Conservation (phyloP, 2,329 filamentous ascomycete genomes). For the Calonectria honghensis region DNA sequence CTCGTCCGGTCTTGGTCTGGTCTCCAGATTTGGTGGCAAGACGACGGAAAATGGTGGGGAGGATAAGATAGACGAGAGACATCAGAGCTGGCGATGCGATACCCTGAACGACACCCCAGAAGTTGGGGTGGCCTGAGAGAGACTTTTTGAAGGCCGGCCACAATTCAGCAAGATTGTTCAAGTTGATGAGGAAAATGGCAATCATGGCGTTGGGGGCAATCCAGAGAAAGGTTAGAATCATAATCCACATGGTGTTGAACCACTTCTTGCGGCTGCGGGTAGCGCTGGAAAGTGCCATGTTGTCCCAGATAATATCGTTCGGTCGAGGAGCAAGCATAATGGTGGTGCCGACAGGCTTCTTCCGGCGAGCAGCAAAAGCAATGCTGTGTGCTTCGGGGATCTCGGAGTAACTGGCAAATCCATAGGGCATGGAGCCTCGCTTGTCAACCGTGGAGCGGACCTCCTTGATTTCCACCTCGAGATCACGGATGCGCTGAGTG, state of each 20-base stretch:
- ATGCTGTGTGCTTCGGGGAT: constrained; percentile 92
- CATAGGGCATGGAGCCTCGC: constrained; percentile 91
- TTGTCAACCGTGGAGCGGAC: constrained; percentile 89
- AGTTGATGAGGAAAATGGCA: constrained; percentile 92
- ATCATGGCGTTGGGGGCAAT: constrained; percentile 95
- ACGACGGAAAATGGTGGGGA: constrained; percentile 93
- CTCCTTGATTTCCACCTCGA: constrained; percentile 90
- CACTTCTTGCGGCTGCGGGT: constrained; percentile 83
- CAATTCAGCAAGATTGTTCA: constrained; percentile 85
- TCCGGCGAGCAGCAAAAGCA: constrained; percentile 86
- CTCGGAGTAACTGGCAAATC: constrained; percentile 94
- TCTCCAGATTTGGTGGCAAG: constrained; percentile 90
- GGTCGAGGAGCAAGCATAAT: constrained; percentile 89
- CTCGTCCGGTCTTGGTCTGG: constrained; percentile 91
- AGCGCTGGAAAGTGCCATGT: constrained; percentile 83
- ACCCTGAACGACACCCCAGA: constrained; percentile 95
- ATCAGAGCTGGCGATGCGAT: constrained; percentile 91
- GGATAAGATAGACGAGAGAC: constrained; percentile 88
- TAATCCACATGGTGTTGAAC: constrained; percentile 89
- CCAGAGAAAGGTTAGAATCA: constrained; percentile 87
- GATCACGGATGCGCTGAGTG: constrained; percentile 86
- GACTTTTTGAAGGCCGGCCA: constrained; percentile 84
- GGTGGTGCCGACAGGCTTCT: constrained; percentile 85
- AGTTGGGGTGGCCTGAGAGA: constrained; percentile 76
- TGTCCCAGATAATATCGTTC: constrained; percentile 97